These are phyloP conservation scores for Lunularia cruciata DNA, from an alignment of 225 moss, liverwort and hornwort species.

Conservation along the genomic window DNA sequence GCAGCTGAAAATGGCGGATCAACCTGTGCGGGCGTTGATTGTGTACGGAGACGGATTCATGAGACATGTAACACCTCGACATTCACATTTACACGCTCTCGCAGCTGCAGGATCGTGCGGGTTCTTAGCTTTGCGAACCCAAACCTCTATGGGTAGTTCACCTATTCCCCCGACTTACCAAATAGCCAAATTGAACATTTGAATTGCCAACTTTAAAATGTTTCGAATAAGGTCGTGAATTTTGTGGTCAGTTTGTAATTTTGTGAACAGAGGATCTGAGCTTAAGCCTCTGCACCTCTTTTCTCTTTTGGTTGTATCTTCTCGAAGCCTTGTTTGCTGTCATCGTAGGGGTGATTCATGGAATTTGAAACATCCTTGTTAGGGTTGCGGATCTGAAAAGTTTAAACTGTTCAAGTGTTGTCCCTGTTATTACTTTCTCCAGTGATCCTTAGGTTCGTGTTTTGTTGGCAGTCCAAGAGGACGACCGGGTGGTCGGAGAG, in stretches of 20 bases:
- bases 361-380: too few species aligned
- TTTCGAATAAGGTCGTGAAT: too few species aligned
- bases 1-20: conserved; percentile 84
- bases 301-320: too few species aligned
- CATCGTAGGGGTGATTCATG: too few species aligned
- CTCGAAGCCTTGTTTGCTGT: too few species aligned
- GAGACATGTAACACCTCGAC: conserved; percentile 47
- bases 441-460: conserved; percentile 12
- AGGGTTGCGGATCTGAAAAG: not conserved
- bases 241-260: too few species aligned
- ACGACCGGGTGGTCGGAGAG: conserved; percentile 33
- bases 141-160: conserved; percentile 28
- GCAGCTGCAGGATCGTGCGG: conserved; percentile 76
- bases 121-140: conserved; percentile 69
- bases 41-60: conserved; percentile 78
- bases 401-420: not conserved
- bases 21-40: conserved; percentile 79
- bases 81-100: conserved; percentile 59
- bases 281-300: too few species aligned
- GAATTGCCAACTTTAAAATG: too few species aligned
- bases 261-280: too few species aligned
- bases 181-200: too few species aligned
- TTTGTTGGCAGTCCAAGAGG: conserved; percentile 29
- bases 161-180: not conserved
- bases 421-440: not conserved